Evolutionary conservation across 2,329 filamentous ascomycete genomes (phyloP).

Genomic region (Hymenoscyphus fraxineus): DNA sequence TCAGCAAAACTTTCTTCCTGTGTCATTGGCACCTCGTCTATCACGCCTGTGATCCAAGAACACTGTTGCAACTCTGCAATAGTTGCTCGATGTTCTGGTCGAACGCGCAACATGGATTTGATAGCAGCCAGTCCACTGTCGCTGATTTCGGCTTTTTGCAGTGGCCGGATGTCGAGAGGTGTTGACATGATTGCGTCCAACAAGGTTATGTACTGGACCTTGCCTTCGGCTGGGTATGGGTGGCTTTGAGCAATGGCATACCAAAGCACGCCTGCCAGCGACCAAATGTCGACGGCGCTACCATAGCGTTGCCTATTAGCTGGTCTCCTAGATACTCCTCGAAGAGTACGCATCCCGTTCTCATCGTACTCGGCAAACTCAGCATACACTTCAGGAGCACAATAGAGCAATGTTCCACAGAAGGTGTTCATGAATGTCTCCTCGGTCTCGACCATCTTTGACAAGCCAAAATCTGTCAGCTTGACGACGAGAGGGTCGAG

Average conservation of each 20-base stretch:
- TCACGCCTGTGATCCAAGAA: conserved; percentile 59
- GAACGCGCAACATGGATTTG: conserved; percentile 72
- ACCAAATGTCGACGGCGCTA: conserved; percentile 95
- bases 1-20: conserved; percentile 21
- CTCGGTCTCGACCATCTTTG: conserved; percentile 86
- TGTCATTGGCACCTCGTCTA: conserved; percentile 24
- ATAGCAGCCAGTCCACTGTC: conserved; percentile 70
- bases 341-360: conserved; percentile 51
- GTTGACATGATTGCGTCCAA: conserved; percentile 83
- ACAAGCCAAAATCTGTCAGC: conserved; percentile 92
- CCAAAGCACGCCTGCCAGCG: conserved; percentile 86
- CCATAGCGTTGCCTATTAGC: conserved; percentile 64
- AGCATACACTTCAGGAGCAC: conserved; percentile 93
- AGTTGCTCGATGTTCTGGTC: conserved; percentile 72
- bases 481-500: conserved; percentile 76
- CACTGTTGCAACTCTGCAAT: conserved; percentile 67
- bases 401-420: conserved; percentile 92
- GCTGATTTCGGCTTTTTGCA: conserved; percentile 59
- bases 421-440: conserved; percentile 95
- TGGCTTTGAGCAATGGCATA: conserved; percentile 75
- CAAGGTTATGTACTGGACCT: conserved; percentile 74
- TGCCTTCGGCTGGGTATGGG: conserved; percentile 69
- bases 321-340: conserved; percentile 27
- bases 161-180: conserved; percentile 60
- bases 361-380: conserved; percentile 67